Evolutionary conservation across 768 basidiomycete species (phyloP), one percentile per base, ranked within the genome.

Genomic region (Cubamyces lactineus): DNA sequence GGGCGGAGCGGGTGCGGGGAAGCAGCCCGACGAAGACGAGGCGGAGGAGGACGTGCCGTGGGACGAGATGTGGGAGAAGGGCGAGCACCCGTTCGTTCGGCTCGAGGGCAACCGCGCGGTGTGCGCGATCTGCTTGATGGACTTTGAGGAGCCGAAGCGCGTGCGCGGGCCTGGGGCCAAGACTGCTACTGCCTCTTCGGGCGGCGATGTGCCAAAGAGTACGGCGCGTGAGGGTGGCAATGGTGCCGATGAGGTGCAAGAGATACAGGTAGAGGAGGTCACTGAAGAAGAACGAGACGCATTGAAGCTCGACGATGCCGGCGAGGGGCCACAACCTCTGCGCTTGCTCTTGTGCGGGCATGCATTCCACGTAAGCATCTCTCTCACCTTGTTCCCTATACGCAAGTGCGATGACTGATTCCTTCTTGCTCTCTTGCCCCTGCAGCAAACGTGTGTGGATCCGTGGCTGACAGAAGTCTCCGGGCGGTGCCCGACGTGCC

Each of bases 401-500:
- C 34, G 5, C 4, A 34, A 34, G 34, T 34, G 34, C 34, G 34
- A 34, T 34, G 9, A 9, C 34, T 34, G 34, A 34, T 34, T 6
- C 34, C 34, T 9, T 9, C 45, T 50, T 62, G 62, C 13, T 64
- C 43, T 58, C 61, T 63, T 38, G 60, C 21, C 19, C 59, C 13
- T 50, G 38, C 59, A 21, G 91, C 86, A 91, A 91, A 86, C 87
- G 23, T 96, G 94, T 72, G 75, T 96, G 45, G 94, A 96, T 70
- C 91, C 92, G 21, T 96, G 94, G 94, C 74, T 96, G 53, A 86
- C 79, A 3, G 87, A 90, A 62, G 87, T 93, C 15, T 92, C 91
- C 28, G 94, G 92, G 5, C 84, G 92, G 34, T 96, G 94, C 78
- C 94, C 94, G 7, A 85, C 89, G 17, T 96, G 94, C 71, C 92